Evolutionary conservation across 2,329 filamentous ascomycete species (phyloP).

Genomic region (Phialophora expanda): DNA sequence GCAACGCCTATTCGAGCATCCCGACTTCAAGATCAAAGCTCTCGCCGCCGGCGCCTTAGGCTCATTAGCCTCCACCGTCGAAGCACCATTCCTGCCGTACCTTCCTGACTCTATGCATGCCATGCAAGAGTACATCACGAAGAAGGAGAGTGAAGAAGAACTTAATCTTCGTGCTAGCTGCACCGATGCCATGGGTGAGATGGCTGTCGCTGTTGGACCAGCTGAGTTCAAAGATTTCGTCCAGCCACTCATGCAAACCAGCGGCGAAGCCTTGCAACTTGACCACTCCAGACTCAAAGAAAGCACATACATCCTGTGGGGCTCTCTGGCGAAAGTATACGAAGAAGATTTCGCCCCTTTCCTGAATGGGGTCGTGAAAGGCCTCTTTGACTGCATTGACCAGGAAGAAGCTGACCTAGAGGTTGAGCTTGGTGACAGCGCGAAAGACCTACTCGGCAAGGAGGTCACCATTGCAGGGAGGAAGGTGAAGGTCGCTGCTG

Average conservation of each 20-base stretch:
- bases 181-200: constrained; percentile 90
- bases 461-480: constrained; percentile 80
- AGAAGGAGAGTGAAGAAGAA: constrained; percentile 89
- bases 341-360: constrained; percentile 64
- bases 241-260: constrained; percentile 85
- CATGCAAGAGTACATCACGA: constrained; percentile 79
- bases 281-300: constrained; percentile 91
- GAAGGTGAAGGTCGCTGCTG: constrained; percentile 79
- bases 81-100: constrained; percentile 84
- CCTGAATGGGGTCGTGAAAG: constrained; percentile 54
- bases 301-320: constrained; percentile 97
- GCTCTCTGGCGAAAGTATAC: constrained; percentile 91
- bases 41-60: constrained; percentile 87
- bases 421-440: constrained; percentile 74
- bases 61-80: constrained; percentile 84
- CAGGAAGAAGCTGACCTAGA: constrained; percentile 85
- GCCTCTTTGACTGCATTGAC: constrained; percentile 80
- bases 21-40: constrained; percentile 87
- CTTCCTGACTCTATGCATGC: constrained; percentile 88
- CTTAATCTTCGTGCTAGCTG: constrained; percentile 87
- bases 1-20: constrained; percentile 79
- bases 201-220: constrained; percentile 84
- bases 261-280: constrained; percentile 85
- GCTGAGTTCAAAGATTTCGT: constrained; percentile 91
- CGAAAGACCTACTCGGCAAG: constrained; percentile 73